These are phyloP conservation scores for Myxozyma melibiosi DNA, from an alignment of 805 yeast genomes.

Conservation along the genomic window DNA sequence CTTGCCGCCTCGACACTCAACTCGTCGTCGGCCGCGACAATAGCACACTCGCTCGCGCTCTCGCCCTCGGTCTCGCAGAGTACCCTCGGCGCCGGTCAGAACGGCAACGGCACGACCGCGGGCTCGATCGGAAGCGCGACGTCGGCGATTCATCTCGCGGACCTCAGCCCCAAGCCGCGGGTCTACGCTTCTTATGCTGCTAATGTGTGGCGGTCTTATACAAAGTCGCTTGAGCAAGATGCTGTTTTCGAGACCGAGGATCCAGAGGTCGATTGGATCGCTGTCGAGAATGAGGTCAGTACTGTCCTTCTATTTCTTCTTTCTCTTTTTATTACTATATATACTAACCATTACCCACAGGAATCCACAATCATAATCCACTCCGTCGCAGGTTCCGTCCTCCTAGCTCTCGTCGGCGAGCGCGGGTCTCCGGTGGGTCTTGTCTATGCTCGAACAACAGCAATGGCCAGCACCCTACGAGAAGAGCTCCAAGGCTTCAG, in stretches of 20 bases:
- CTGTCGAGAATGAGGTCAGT: conserved; percentile 35
- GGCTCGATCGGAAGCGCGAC: background rate
- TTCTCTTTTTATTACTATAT: background rate
- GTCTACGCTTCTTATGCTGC: conserved; percentile 36
- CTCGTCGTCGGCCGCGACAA: background rate
- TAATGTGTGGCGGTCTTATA: conserved; percentile 31
- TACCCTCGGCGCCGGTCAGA: conserved; percentile 1
- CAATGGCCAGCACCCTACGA: conserved; percentile 35
- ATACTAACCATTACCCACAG: conserved; percentile 10
- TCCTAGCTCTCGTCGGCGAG: conserved; percentile 39
- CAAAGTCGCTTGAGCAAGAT: background rate
- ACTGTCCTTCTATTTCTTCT: background rate
- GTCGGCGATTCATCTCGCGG: conserved; percentile 24
- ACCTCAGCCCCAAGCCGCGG: conserved; percentile 28
- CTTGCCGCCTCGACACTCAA: conserved; percentile 24
- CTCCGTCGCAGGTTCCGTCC: conserved; percentile 14
- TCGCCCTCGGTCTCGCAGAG: conserved; percentile 29
- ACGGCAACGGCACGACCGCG: background rate
- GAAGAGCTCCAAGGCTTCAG: conserved; percentile 36
- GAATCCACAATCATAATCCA: conserved; percentile 27
- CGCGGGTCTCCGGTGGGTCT: conserved; percentile 37
- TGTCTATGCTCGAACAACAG: conserved; percentile 34
- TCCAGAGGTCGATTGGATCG: conserved; percentile 35
- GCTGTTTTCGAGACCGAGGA: conserved; percentile 8
- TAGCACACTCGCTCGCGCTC: conserved; percentile 19